Evolutionary conservation across 805 yeast species (phyloP), one percentile per base, ranked within the genome.

Genomic region (Teunomyces barrocoloradensis): DNA sequence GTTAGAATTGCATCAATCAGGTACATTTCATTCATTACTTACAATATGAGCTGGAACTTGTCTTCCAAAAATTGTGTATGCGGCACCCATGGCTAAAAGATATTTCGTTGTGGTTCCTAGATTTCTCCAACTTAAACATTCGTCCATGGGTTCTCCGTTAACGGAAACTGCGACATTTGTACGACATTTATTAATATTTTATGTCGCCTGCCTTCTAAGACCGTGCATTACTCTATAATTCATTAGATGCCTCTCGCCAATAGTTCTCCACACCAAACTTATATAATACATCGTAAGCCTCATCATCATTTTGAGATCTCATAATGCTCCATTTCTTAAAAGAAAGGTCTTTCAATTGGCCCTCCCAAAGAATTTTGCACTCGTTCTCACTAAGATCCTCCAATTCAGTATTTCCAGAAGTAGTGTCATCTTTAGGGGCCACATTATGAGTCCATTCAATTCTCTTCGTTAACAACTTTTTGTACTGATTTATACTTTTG

Each of bases 321-420:
- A 80, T 81, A 39, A 81, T 71, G 2, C 87, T 79, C 95, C 96
- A 91, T 54, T 77, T 79, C 39, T 74, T 74, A 62, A 89, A 89
- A 45, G 74, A 74, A 10, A 77, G 60, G 1, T 73, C 74, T 32
- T 65, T 62, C 34, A 87, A 50, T 53, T 78, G 79, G 0, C 96
- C 96, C 50, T 80, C 84, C 96, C 96, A 89, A 2, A 85, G 51
- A 15, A 83, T 53, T 2, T 58, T 55, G 48, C 86, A 78, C 44
- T 60, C 59, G 54, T 83, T 84, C 0, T 53, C 52, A 0, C 65
- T 50, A 41, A 80, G 59, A 51, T 80, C 79, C 9, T 73, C 58
- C 32, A 20, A 47, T 3, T 43, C 49, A 9, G 38, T 52, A 2
- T 50, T 45, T 5, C 34, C 44, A 18, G 6, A 34, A 39, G 25